phyloP scores from a whole-genome alignment of 2,329 filamentous ascomycete genomes.

The Amylocarpus encephaloides region DNA sequence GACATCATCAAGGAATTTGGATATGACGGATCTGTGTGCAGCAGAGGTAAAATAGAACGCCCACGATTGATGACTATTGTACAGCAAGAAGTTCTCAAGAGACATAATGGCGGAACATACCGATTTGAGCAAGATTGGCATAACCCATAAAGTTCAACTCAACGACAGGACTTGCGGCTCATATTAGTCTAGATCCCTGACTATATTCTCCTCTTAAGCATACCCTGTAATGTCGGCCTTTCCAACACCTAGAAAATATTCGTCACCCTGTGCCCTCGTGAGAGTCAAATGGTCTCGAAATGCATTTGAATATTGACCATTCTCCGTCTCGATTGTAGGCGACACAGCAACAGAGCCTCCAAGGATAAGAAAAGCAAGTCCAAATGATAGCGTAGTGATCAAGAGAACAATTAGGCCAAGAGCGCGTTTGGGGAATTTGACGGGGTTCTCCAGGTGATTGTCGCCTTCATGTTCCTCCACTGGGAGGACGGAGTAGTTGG shows the following conservation, averaged over 20 bases:
- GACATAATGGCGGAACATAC: not conserved
- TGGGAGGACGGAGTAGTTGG: constrained; percentile 8
- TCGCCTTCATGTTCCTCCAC: constrained; percentile 9
- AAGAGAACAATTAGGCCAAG: not conserved
- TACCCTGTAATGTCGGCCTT: constrained; percentile 66
- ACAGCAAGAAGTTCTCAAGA: no score
- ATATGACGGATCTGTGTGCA: not conserved
- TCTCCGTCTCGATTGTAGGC: not conserved
- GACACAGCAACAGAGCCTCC: not conserved
- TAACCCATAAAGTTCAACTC: constrained; percentile 91
- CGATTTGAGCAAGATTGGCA: constrained; percentile 72
- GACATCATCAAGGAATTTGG: no score
- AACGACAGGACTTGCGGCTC: constrained; percentile 57
- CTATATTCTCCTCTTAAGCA: not conserved
- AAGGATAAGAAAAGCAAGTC: not conserved
- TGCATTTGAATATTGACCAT: not conserved
- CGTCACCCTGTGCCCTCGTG: constrained; percentile 22
- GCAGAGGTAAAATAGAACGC: no score
- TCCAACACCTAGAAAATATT: constrained; percentile 60
- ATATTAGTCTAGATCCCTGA: constrained; percentile 2
- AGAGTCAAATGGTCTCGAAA: constrained; percentile 7
- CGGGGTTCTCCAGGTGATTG: not conserved
- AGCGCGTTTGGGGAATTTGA: constrained; percentile 4
- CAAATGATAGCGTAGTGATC: constrained; percentile 4
- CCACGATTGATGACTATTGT: no score